Evolutionary conservation across 1,284 basidiomycete species (phyloP).

Genomic region (Cryptococcus jaspeensis): DNA sequence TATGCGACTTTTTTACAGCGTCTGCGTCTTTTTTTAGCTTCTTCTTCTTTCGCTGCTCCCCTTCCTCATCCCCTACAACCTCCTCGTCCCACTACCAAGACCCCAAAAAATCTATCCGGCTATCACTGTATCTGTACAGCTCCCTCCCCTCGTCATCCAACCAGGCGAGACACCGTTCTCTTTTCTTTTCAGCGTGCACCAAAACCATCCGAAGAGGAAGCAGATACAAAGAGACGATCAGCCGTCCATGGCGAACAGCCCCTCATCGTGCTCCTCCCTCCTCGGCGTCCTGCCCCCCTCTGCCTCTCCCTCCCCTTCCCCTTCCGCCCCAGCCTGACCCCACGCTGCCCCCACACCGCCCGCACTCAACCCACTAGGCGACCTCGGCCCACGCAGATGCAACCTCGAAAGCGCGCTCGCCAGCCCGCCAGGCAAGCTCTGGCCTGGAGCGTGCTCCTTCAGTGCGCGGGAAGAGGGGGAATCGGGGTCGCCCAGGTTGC

Average conservation of each 20-base stretch:
- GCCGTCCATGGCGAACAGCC: conserved; percentile 34
- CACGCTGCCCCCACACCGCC: not conserved
- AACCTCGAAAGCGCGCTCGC: conserved; percentile 48
- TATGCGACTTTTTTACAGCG: no score
- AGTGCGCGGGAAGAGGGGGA: conserved; percentile 41
- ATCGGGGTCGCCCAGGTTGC: conserved; percentile 31
- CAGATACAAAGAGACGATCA: conserved; percentile 13
- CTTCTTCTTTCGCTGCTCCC: conserved; percentile 48
- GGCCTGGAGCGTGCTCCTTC: conserved; percentile 49
- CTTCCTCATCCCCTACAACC: conserved; percentile 46
- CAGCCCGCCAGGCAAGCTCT: conserved; percentile 48
- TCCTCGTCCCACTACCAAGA: not conserved
- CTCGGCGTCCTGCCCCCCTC: not conserved
- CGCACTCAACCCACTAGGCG: not conserved
- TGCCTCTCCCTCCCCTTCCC: conserved; percentile 7
- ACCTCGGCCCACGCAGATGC: conserved; percentile 38
- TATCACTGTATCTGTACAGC: no score
- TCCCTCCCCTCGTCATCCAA: no score
- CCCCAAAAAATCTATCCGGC: no score
- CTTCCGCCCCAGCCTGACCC: not conserved
- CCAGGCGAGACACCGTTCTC: not conserved
- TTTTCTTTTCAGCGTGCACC: no score
- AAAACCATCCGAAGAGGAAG: no score
- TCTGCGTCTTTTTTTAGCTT: no score
- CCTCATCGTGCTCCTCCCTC: conserved; percentile 44